Percentiles rank a stretch among this genome's conserved stretches.
Conservation (phyloP, 495 filamentous ascomycete genomes). For the Talaromyces wortmannii region DNA sequence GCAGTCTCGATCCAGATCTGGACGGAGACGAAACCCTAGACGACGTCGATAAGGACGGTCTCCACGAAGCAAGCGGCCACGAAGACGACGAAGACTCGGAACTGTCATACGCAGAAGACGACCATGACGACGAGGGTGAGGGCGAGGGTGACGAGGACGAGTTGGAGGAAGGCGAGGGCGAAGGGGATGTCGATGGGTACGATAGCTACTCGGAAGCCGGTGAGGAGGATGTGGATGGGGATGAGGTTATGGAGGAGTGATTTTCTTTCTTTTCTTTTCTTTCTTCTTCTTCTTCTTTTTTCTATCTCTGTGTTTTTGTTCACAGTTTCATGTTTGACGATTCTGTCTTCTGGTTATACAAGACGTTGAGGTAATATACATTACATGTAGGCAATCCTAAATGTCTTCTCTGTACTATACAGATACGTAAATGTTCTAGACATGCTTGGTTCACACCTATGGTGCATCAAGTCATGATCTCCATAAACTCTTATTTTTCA, state of each 20-base stretch:
- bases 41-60: constrained; percentile 44
- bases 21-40: constrained; percentile 39
- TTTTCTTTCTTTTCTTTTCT: constrained; percentile 4
- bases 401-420: no score
- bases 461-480: no score
- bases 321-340: not conserved
- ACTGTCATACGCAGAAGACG: constrained; percentile 5
- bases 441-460: no score
- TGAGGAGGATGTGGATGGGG: constrained; percentile 14
- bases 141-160: constrained; percentile 24
- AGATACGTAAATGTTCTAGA: no score
- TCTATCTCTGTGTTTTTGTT: not conserved
- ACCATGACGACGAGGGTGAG: constrained; percentile 13
- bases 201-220: constrained; percentile 25
- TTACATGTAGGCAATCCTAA: no score
- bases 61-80: constrained; percentile 41
- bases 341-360: not conserved
- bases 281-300: not conserved
- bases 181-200: constrained; percentile 10
- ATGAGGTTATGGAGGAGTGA: constrained; percentile 24
- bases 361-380: not conserved
- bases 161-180: constrained; percentile 26
- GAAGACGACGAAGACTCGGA: constrained; percentile 21
- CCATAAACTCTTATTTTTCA: no score
- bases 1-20: constrained; percentile 22